Evolutionary conservation across 2,329 filamentous ascomycete species (phyloP), one percentile per base, ranked within the genome.

Genomic region (Fusarium setosum): DNA sequence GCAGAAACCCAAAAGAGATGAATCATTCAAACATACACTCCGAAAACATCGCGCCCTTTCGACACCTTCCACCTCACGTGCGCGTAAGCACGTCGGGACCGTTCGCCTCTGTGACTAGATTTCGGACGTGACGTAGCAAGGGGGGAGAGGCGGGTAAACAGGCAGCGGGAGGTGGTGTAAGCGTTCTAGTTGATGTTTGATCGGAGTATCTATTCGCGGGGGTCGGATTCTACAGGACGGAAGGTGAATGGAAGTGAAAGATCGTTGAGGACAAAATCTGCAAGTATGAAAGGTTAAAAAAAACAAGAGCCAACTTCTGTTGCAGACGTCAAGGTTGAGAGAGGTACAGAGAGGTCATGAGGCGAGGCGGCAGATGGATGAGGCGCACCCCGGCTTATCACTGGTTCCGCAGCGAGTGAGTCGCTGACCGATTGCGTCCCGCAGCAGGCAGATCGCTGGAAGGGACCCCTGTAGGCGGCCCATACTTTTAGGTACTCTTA

Each of bases 1-100:
- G 51, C 17, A 6, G 24, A 40, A 45, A 23, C 29, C 8, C 5
- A 23, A n/a, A 17, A 44, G 20, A 32, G 20, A 55, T 32, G 23
- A 37, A 54, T 41, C 24, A 49, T 18, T 56, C 21, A 11, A n/a
- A 84, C 92, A 82, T 86, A 96, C 93, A 97, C 89, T 97, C 93
- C 58, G 93, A 97, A 81, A 81, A 81, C 79, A 81, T 81, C 73
- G 63, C 70, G 65, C 70, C 65, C 69, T 73, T 72, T 74, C 70
- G 64, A 70, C 73, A 72, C 67, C 76, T 73, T 69, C 72, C 75
- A 60, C 74, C 76, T 73, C 74, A 72, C 70, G 69, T 71, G 65
- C 64, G 42, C 56, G 58, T 56, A 58, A 65, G 57, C 44, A 61
- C 48, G 56, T 42, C 49, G 29, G 35, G 42, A 41, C 53, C 48